A percentile compares a stretch with the other conserved stretches of the same genome.
phyloP scores from a whole-genome alignment of 192 early-diverging fungal genomes.

The Pilaira anomala region DNA sequence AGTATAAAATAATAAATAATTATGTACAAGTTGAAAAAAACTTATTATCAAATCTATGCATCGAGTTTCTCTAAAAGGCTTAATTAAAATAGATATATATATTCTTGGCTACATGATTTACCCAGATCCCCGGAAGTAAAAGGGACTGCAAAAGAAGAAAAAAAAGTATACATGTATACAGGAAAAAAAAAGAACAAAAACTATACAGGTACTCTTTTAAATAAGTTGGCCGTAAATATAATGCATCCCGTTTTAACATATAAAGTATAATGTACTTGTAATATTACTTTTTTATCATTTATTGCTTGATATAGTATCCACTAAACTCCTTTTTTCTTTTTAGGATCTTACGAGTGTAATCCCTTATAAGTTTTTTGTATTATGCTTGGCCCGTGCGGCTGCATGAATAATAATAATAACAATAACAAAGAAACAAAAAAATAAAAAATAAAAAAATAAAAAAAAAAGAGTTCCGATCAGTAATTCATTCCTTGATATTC shows the following conservation, averaged over 20 bases:
- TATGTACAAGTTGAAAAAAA: background rate
- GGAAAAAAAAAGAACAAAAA: background rate
- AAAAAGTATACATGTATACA: background rate
- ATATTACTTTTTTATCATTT: too few relatives aligned
- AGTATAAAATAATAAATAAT: too few relatives aligned
- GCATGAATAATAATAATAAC: conserved; percentile 12
- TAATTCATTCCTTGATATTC: conserved; percentile 20
- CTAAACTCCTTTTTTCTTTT: too few relatives aligned
- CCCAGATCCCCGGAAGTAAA: conserved; percentile 6
- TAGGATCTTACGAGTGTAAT: too few relatives aligned
- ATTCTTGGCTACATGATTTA: background rate
- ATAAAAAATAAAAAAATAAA: conserved; percentile 8
- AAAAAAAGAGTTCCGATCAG: conserved; percentile 16
- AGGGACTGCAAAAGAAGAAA: background rate
- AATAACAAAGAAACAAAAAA: conserved; percentile 1
- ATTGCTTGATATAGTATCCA: too few relatives aligned
- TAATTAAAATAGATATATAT: conserved; percentile 10
- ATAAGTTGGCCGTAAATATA: conserved; percentile 6
- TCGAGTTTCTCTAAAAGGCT: conserved; percentile 8
- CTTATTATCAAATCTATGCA: background rate
- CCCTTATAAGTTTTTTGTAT: too few relatives aligned
- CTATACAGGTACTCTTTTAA: background rate
- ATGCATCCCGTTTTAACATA: background rate
- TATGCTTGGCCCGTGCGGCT: conserved; percentile 12
- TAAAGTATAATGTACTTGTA: too few relatives aligned